phyloP scores from a whole-genome alignment of 371 early-diverging fungal genomes.

The Lichtheimia hyalospora region DNA sequence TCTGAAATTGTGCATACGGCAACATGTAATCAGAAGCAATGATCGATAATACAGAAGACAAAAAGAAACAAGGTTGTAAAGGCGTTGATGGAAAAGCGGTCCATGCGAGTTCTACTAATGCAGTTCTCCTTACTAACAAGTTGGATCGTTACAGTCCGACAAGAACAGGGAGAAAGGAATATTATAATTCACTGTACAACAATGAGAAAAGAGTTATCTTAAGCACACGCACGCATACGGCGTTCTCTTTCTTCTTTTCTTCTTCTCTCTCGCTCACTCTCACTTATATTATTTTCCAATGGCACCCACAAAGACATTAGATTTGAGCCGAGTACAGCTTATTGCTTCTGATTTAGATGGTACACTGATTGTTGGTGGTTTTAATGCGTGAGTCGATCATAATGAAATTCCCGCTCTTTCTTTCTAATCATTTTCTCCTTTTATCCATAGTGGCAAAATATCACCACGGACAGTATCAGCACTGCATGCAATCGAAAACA shows the following conservation, averaged over 20 bases:
- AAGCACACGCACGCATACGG: too few species aligned
- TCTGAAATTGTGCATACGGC: too few species aligned
- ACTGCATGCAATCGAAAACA: constrained; percentile 30
- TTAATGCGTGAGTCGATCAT: constrained; percentile 21
- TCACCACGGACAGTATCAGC: constrained; percentile 26
- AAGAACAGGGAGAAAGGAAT: too few species aligned
- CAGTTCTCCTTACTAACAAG: too few species aligned
- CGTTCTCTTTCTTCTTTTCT: not conserved
- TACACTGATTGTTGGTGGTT: constrained; percentile 28
- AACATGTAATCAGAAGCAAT: too few species aligned
- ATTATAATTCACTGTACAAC: too few species aligned
- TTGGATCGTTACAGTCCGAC: too few species aligned
- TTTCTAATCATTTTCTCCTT: not conserved
- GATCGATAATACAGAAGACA: too few species aligned
- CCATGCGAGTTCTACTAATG: too few species aligned
- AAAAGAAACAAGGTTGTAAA: too few species aligned
- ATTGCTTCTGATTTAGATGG: constrained; percentile 48
- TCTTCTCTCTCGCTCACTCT: constrained; percentile 1
- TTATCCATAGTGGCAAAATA: constrained; percentile 18
- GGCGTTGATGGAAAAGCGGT: too few species aligned
- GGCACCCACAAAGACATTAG: constrained; percentile 5
- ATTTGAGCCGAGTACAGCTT: constrained; percentile 16
- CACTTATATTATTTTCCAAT: constrained; percentile 1
- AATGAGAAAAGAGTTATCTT: too few species aligned
- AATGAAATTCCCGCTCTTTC: not conserved